These are phyloP conservation scores for Calonectria pseudoreteaudii DNA, from an alignment of 2,329 filamentous ascomycete genomes.

Conservation along the genomic window DNA sequence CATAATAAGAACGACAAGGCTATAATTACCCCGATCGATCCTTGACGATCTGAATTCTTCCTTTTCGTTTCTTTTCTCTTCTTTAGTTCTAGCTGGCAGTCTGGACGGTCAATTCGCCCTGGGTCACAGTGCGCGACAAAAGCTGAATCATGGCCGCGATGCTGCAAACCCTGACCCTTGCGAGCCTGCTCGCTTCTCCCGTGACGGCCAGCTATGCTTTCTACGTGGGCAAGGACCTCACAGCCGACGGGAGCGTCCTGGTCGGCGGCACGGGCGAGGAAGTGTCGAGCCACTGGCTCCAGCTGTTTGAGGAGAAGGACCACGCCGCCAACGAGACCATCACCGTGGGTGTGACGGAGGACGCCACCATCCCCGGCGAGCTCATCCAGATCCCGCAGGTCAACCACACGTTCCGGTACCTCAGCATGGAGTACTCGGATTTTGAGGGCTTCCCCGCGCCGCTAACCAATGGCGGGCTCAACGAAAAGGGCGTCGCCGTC, in stretches of 20 bases:
- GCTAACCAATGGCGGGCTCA: conserved; percentile 35
- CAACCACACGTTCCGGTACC: conserved; percentile 37
- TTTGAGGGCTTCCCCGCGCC: conserved; percentile 39
- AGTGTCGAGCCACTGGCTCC: conserved; percentile 60
- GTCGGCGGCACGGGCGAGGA: conserved; percentile 61
- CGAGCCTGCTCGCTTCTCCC: conserved; percentile 25
- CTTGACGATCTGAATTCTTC: not conserved
- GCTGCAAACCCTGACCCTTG: conserved; percentile 1
- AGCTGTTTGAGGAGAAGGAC: conserved; percentile 56
- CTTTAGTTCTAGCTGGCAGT: not conserved
- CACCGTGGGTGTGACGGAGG: conserved; percentile 37
- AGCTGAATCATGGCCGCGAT: conserved; percentile 43
- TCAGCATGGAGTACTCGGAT: conserved; percentile 42
- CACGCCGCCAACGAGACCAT: conserved; percentile 55
- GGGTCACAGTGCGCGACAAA: not conserved
- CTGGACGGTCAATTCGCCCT: not conserved
- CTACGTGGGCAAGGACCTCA: conserved; percentile 60
- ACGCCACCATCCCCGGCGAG: conserved; percentile 34
- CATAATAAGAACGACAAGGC: not conserved
- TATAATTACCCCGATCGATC: not conserved
- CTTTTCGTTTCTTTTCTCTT: not conserved
- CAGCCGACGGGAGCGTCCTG: conserved; percentile 55
- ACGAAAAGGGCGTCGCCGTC: conserved; percentile 38
- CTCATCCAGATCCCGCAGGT: conserved; percentile 38
- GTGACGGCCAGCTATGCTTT: conserved; percentile 55